A percentile compares a stretch with the other conserved stretches of the same genome.
Conservation (phyloP, 305 asterid species). For the Fraxinus platypoda region DNA sequence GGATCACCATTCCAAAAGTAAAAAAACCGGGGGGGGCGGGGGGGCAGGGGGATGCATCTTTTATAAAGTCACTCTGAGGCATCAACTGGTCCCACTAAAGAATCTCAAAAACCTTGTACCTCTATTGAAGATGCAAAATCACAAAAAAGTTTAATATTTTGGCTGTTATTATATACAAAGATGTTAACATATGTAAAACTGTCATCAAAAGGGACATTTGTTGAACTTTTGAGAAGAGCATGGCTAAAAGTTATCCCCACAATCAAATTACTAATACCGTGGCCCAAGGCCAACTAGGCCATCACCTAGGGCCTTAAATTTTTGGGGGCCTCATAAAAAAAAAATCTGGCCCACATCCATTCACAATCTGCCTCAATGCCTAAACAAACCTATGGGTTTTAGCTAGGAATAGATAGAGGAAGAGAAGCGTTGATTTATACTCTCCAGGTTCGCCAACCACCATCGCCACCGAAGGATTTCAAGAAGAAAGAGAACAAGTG, state of each 20-base stretch:
- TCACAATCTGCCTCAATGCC: too few species aligned
- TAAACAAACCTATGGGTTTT: too few species aligned
- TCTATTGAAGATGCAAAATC: background rate
- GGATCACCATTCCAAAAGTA: background rate
- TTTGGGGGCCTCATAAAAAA: too few species aligned
- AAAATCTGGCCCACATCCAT: too few species aligned
- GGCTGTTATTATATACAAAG: background rate
- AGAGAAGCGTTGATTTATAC: too few species aligned
- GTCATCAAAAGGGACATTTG: background rate
- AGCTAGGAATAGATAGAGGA: too few species aligned
- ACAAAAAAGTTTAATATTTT: background rate
- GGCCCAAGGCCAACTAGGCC: too few species aligned
- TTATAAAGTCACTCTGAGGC: background rate
- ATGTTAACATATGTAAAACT: background rate
- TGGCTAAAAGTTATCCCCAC: background rate
- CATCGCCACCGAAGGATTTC: too few species aligned
- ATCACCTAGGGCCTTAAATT: too few species aligned
- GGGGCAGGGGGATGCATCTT: background rate
- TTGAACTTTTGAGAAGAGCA: conserved; percentile 8
- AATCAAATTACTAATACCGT: background rate
- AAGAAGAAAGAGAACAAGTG: too few species aligned
- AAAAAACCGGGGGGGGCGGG: background rate
- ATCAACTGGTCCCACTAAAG: background rate
- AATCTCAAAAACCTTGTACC: background rate
- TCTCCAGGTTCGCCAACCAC: too few species aligned